These are phyloP conservation scores for Drosera spatulata DNA, from an alignment of 179 eudicot species.

Conservation along the genomic window DNA sequence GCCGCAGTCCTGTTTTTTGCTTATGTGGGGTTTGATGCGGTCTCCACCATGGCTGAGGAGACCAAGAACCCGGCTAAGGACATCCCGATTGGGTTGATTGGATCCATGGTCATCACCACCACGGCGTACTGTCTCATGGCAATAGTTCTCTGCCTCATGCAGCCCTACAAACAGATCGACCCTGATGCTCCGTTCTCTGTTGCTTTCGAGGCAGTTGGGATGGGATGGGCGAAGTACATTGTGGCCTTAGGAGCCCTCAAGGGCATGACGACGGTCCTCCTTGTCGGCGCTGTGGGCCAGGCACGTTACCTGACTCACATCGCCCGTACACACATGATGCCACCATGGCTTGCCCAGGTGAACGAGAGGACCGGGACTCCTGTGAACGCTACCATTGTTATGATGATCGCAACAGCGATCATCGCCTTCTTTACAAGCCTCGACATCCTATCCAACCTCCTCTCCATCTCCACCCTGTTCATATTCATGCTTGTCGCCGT, in stretches of 20 bases:
- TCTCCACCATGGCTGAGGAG: slow-evolving; percentile 84
- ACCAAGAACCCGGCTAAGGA: slow-evolving; percentile 65
- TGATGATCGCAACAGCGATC: slow-evolving; percentile 34
- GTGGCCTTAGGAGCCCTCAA: slow-evolving; percentile 65
- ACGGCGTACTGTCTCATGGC: slow-evolving; percentile 46
- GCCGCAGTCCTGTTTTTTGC: slow-evolving; percentile 67
- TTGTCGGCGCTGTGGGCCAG: slow-evolving; percentile 55
- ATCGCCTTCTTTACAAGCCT: slow-evolving; percentile 56
- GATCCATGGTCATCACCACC: slow-evolving; percentile 53
- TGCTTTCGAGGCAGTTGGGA: slow-evolving; percentile 50
- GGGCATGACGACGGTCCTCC: slow-evolving; percentile 71
- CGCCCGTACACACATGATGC: slow-evolving; percentile 76
- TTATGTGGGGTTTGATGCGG: slow-evolving; percentile 75
- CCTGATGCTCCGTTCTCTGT: slow-evolving; percentile 47
- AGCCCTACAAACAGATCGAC: slow-evolving; percentile 29
- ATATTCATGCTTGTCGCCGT: slow-evolving; percentile 55
- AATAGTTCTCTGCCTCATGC: slow-evolving; percentile 58
- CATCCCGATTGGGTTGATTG: slow-evolving; percentile 72
- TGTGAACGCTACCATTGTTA: slow-evolving; percentile 42
- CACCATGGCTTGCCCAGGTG: slow-evolving; percentile 52
- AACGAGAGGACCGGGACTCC: slow-evolving; percentile 47
- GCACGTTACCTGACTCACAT: slow-evolving; percentile 76
- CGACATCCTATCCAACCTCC: slow-evolving; percentile 38
- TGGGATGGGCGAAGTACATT: slow-evolving; percentile 63
- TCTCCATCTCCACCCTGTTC: slow-evolving; percentile 9